A percentile compares a stretch with the other conserved stretches of the same genome.
Conservation (phyloP, 176 grass and related monocot genomes). For the Sorghum bicolor region DNA sequence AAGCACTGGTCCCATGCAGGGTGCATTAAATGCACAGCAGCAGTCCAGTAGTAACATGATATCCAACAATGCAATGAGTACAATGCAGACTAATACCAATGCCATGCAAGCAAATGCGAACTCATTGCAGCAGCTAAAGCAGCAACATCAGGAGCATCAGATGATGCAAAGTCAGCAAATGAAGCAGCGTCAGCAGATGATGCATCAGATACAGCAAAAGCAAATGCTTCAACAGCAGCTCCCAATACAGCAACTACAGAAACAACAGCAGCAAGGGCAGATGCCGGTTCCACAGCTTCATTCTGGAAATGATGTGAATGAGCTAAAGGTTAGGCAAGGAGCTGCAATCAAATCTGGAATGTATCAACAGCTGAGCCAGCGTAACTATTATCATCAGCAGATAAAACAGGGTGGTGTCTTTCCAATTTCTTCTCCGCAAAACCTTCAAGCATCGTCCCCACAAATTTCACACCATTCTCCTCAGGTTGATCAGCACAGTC, state of each 20-base stretch:
- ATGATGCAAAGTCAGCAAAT: slow-evolving; percentile 65
- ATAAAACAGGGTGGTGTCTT: slow-evolving; percentile 57
- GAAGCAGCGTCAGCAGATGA: slow-evolving; percentile 58
- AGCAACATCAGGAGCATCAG: slow-evolving; percentile 74
- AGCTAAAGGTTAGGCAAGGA: slow-evolving; percentile 75
- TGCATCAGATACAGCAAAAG: slow-evolving; percentile 58
- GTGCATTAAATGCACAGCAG: slow-evolving; percentile 43
- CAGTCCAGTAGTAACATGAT: slow-evolving; percentile 60
- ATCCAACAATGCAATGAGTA: slow-evolving; percentile 48
- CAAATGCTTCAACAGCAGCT: slow-evolving; percentile 53
- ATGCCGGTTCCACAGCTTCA: slow-evolving; percentile 61
- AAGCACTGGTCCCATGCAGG: slow-evolving; percentile 45
- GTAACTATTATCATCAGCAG: slow-evolving; percentile 73
- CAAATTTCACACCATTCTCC: slow-evolving; percentile 92
- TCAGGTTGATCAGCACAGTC: slow-evolving; percentile 83
- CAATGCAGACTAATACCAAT: slow-evolving; percentile 59
- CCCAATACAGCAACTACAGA: slow-evolving; percentile 53
- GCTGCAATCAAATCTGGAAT: slow-evolving; percentile 69
- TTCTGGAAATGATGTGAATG: slow-evolving; percentile 61
- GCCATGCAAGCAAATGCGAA: slow-evolving; percentile 58
- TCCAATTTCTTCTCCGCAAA: slow-evolving; percentile 93
- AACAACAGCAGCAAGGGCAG: slow-evolving; percentile 64
- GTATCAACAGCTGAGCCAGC: slow-evolving; percentile 65
- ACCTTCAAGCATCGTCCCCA: slow-evolving; percentile 88
- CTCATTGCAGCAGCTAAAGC: slow-evolving; percentile 67